Evolutionary conservation across 225 moss, liverwort and hornwort species (phyloP).

Genomic region (Bryum argenteum): DNA sequence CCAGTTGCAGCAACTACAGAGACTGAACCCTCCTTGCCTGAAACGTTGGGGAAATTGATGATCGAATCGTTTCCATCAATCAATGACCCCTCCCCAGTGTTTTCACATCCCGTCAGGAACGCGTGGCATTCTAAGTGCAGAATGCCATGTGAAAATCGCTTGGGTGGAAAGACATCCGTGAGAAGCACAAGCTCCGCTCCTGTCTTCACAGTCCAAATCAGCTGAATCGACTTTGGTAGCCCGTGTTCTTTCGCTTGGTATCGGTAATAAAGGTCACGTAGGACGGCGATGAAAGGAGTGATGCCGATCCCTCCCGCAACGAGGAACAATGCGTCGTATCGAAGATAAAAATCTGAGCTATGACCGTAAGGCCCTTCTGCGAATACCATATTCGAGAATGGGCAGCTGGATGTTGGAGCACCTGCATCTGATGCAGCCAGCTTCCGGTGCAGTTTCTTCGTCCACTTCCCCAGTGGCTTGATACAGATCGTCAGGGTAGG

Average conservation of each 20-base stretch:
- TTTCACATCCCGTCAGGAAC: slow-evolving; percentile 42
- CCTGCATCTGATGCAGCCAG: slow-evolving; percentile 32
- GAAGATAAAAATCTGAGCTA: slow-evolving; percentile 38
- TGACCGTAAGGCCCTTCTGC: slow-evolving; percentile 66
- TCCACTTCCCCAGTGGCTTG: slow-evolving; percentile 57
- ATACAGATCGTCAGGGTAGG: slow-evolving; percentile 54
- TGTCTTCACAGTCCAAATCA: slow-evolving; percentile 46
- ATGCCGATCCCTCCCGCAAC: slow-evolving; percentile 69
- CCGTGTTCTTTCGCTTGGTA: slow-evolving; percentile 37
- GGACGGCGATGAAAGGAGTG: slow-evolving; percentile 59
- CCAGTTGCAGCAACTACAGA: slow-evolving; percentile 46
- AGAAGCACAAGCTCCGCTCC: slow-evolving; percentile 49
- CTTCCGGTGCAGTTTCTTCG: slow-evolving; percentile 29
- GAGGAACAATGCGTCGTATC: slow-evolving; percentile 54
- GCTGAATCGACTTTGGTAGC: slow-evolving; percentile 46
- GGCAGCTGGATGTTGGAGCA: slow-evolving; percentile 31
- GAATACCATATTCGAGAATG: slow-evolving; percentile 50
- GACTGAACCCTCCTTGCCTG: slow-evolving; percentile 33
- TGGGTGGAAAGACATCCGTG: slow-evolving; percentile 40
- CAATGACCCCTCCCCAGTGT: slow-evolving; percentile 27
- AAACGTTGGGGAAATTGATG: slow-evolving; percentile 41
- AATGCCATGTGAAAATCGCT: slow-evolving; percentile 29
- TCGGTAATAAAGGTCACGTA: slow-evolving; percentile 55
- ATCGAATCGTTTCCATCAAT: slow-evolving; percentile 12
- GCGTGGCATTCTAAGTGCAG: slow-evolving; percentile 42